phyloP scores from a whole-genome alignment of 345 rosid species.

The Orychophragmus violaceus region DNA sequence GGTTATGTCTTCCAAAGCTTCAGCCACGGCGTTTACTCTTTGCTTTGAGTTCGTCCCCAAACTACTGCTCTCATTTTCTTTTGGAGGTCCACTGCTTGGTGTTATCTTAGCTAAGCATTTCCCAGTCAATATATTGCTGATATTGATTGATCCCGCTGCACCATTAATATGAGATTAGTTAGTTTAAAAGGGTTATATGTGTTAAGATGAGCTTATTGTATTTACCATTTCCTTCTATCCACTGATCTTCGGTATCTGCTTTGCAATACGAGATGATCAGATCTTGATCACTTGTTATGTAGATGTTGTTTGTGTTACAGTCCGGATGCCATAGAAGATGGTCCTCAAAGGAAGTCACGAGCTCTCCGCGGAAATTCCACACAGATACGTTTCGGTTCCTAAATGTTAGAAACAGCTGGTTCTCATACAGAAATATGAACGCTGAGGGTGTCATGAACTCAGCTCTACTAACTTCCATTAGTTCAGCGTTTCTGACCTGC shows the following conservation, averaged over 20 bases:
- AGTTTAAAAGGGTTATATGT: background rate
- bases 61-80: conserved; percentile 43
- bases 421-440: conserved; percentile 87
- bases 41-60: conserved; percentile 33
- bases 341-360: conserved; percentile 95
- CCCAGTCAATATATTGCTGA: conserved; percentile 91
- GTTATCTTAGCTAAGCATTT: conserved; percentile 90
- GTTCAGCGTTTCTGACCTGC: conserved; percentile 73
- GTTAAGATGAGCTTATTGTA: background rate
- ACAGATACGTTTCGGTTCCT: conserved; percentile 81
- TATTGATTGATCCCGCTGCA: conserved; percentile 83
- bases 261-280: conserved; percentile 97
- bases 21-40: conserved; percentile 56
- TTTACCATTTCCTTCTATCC: conserved; percentile 86
- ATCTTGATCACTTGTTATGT: conserved; percentile 96
- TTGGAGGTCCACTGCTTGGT: conserved; percentile 49
- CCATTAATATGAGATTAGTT: background rate
- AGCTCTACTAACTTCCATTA: conserved; percentile 74
- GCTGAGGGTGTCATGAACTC: conserved; percentile 97
- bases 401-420: conserved; percentile 89
- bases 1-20: conserved; percentile 87
- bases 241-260: conserved; percentile 84
- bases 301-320: conserved; percentile 92
- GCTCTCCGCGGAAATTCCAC: conserved; percentile 97
- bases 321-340: conserved; percentile 96